Conservation (phyloP, 768 basidiomycete species). For the Collybia sordida region DNA sequence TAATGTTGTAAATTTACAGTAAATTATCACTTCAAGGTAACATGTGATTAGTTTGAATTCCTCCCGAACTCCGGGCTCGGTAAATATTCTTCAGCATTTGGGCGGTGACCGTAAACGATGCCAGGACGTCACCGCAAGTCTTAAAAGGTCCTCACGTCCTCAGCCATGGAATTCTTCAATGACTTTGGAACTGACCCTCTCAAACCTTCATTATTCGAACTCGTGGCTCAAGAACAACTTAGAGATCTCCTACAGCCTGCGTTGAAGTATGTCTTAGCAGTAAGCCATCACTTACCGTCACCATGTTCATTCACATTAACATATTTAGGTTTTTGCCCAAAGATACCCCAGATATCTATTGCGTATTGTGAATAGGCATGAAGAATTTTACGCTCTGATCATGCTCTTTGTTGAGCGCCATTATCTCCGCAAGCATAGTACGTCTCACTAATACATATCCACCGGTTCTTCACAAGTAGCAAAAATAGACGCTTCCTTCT, state of each 20-base stretch:
- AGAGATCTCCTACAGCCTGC: slow-evolving; percentile 91
- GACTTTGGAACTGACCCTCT: slow-evolving; percentile 70
- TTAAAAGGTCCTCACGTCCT: neutral
- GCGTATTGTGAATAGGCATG: slow-evolving; percentile 89
- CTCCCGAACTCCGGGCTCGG: neutral
- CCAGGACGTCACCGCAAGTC: slow-evolving; percentile 11
- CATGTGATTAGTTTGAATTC: neutral
- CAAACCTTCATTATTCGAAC: slow-evolving; percentile 86
- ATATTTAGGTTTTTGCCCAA: slow-evolving; percentile 84
- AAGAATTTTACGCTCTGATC: slow-evolving; percentile 89
- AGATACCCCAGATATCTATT: slow-evolving; percentile 91
- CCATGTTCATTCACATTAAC: neutral
- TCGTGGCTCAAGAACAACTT: slow-evolving; percentile 92
- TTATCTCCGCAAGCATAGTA: slow-evolving; percentile 86
- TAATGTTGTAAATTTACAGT: too few species aligned
- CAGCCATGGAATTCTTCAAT: slow-evolving; percentile 78
- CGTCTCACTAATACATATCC: slow-evolving; percentile 19
- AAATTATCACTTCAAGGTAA: neutral
- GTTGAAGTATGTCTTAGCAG: slow-evolving; percentile 89
- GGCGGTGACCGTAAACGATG: slow-evolving; percentile 3
- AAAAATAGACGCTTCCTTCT: slow-evolving; percentile 79
- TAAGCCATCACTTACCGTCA: slow-evolving; percentile 33
- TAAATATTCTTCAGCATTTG: slow-evolving; percentile 1
- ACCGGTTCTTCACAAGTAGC: neutral
- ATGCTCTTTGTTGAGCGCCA: slow-evolving; percentile 91